Conservation (phyloP, 345 rosid species). For the rapeseed (Brassica napus) region DNA sequence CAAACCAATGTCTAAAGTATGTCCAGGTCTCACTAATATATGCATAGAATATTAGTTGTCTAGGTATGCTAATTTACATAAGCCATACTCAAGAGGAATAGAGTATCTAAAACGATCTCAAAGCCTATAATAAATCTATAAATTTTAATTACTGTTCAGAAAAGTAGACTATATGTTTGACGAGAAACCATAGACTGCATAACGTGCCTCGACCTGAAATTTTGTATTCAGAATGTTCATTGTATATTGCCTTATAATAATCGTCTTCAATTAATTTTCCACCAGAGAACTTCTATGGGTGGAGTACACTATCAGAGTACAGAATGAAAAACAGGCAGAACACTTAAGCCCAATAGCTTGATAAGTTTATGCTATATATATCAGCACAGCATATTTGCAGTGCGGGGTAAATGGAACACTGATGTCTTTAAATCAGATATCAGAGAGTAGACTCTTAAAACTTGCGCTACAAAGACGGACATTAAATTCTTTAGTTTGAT, state of each 20-base stretch:
- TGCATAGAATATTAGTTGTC: conserved; percentile 4
- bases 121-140: conserved; percentile 7
- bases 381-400: background rate
- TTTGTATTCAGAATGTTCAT: background rate
- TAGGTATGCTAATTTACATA: conserved; percentile 14
- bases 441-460: background rate
- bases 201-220: conserved; percentile 1
- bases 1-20: conserved; percentile 16
- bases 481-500: background rate
- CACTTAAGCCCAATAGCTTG: background rate
- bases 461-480: background rate
- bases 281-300: conserved; percentile 5
- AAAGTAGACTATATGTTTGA: background rate
- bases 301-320: background rate
- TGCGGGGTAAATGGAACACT: background rate
- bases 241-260: background rate
- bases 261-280: background rate
- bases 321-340: background rate
- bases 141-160: background rate
- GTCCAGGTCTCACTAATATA: conserved; percentile 13
- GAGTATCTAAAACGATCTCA: conserved; percentile 11
- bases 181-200: background rate
- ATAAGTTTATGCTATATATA: background rate
- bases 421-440: background rate
- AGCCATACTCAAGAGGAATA: conserved; percentile 4